Conservation (phyloP, 2,329 filamentous ascomycete species). For the Neopestalotiopsis sp. region DNA sequence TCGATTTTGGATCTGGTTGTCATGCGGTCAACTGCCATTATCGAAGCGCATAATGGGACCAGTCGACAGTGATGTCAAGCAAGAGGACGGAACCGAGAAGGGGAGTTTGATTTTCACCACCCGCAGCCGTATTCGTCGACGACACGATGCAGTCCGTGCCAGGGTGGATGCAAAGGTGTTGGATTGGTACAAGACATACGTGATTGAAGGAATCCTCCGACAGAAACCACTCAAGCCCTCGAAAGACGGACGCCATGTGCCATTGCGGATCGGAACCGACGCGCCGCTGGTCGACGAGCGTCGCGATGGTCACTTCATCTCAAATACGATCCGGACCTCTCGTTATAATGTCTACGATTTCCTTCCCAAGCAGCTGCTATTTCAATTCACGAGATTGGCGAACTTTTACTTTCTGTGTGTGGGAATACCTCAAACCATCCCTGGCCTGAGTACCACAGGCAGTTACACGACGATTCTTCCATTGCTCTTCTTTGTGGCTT, state of each 20-base stretch:
- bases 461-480: constrained; percentile 77
- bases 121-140: constrained; percentile 24
- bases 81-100: constrained; percentile 17
- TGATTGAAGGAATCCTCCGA: constrained; percentile 60
- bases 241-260: constrained; percentile 68
- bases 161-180: constrained; percentile 25
- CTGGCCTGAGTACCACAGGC: constrained; percentile 77
- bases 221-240: constrained; percentile 73
- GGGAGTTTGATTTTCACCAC: constrained; percentile 17
- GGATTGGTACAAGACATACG: constrained; percentile 42
- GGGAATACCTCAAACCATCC: constrained; percentile 83
- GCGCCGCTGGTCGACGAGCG: constrained; percentile 54
- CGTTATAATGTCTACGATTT: constrained; percentile 87
- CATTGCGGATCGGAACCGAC: constrained; percentile 45
- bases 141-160: constrained; percentile 25
- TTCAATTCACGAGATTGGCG: constrained; percentile 84
- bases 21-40: not conserved
- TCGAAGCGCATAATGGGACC: constrained; percentile 14
- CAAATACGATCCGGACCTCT: constrained; percentile 77
- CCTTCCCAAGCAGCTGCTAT: constrained; percentile 81
- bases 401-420: constrained; percentile 90
- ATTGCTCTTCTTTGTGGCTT: constrained; percentile 74
- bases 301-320: constrained; percentile 55
- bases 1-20: not conserved
- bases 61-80: constrained; percentile 11